A percentile compares a stretch with the other conserved stretches of the same genome.
Conservation (phyloP, 2,329 filamentous ascomycete genomes). For the Microcyclosporella mali region DNA sequence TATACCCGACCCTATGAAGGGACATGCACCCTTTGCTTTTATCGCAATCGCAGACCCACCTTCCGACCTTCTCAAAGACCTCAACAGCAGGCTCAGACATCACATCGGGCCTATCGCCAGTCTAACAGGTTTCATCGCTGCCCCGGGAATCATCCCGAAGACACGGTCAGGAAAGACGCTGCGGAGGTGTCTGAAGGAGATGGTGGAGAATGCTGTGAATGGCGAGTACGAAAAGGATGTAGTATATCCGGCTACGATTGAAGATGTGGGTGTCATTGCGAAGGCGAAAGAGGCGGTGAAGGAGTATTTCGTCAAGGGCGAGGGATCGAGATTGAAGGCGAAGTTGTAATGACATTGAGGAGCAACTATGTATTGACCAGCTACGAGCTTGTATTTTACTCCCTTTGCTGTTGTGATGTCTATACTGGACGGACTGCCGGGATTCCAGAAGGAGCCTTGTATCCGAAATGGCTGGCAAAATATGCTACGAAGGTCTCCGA, state of each 20-base stretch:
- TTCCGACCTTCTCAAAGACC: constrained; percentile 51
- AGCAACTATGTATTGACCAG: not conserved
- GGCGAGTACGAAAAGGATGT: constrained; percentile 68
- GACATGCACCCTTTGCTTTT: constrained; percentile 87
- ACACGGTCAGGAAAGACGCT: constrained; percentile 90
- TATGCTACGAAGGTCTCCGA: no score
- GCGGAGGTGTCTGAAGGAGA: constrained; percentile 70
- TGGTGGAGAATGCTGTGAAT: constrained; percentile 74
- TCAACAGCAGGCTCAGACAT: constrained; percentile 65
- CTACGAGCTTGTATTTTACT: no score
- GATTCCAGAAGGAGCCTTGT: no score
- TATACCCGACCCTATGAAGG: constrained; percentile 79
- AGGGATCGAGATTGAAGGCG: constrained; percentile 29
- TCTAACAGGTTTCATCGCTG: constrained; percentile 79
- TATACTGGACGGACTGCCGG: no score
- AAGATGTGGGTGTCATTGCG: constrained; percentile 69
- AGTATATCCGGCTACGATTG: constrained; percentile 74
- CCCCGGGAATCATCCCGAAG: constrained; percentile 81
- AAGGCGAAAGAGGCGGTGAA: constrained; percentile 64
- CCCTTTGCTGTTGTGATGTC: no score
- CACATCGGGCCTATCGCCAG: constrained; percentile 85
- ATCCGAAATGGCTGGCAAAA: no score
- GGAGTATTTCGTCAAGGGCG: constrained; percentile 61
- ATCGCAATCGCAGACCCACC: constrained; percentile 56
- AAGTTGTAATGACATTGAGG: constrained; percentile 27